Percentiles rank a stretch among this genome's conserved stretches.
These are phyloP conservation scores for Rhodotorula kratochvilovae DNA, from an alignment of 768 basidiomycete genomes.

Conservation along the genomic window DNA sequence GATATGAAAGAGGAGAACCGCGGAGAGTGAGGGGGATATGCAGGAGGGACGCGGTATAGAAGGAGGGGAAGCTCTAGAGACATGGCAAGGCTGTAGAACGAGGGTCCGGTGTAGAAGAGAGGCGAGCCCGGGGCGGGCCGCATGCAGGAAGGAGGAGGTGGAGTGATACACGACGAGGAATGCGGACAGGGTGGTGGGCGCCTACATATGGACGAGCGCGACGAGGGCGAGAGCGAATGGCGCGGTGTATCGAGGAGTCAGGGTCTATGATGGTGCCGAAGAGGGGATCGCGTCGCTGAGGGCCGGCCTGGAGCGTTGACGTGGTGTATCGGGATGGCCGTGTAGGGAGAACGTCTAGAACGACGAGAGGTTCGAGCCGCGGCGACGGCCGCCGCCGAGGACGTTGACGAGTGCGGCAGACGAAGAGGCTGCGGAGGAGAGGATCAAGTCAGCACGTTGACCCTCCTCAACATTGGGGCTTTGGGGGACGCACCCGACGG, in stretches of 20 bases:
- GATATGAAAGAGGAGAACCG: too few relatives aligned
- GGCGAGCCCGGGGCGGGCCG: too few relatives aligned
- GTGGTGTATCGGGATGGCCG: not conserved
- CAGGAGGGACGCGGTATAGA: too few relatives aligned
- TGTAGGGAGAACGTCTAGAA: conserved; percentile 43
- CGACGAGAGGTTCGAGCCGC: conserved; percentile 50
- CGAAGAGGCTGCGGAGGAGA: conserved; percentile 68
- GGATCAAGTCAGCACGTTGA: conserved; percentile 62
- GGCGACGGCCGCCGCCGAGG: conserved; percentile 48
- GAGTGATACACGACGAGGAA: not conserved
- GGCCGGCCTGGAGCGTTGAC: not conserved
- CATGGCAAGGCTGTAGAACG: too few relatives aligned
- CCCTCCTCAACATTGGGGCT: too few relatives aligned
- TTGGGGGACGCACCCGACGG: conserved; percentile 59
- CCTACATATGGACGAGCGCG: not conserved
- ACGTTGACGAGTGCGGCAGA: conserved; percentile 54
- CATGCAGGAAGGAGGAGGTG: not conserved
- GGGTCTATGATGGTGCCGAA: not conserved
- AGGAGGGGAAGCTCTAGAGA: too few relatives aligned
- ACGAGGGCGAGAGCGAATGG: not conserved
- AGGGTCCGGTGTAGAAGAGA: too few relatives aligned
- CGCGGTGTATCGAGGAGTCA: not conserved
- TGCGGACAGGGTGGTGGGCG: not conserved
- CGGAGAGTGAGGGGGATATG: too few relatives aligned
- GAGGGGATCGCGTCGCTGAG: not conserved